Percentiles rank a stretch among this genome's conserved stretches.
Evolutionary conservation across 371 early-diverging fungal species (phyloP).

Genomic region (Mucor plumbeus): DNA sequence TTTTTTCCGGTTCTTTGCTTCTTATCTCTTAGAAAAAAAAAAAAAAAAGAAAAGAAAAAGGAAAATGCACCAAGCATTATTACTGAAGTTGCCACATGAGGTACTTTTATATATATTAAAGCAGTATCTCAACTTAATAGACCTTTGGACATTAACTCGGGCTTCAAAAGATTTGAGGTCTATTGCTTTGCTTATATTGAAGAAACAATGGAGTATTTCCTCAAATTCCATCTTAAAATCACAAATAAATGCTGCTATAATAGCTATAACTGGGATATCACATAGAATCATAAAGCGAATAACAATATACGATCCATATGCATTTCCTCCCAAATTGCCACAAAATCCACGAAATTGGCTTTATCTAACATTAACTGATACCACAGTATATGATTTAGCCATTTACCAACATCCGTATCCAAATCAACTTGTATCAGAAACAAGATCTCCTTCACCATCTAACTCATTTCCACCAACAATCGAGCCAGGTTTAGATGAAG

Average conservation of each 20-base stretch:
- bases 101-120: slow-evolving; percentile 7
- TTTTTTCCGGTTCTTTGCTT: neutral
- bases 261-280: neutral
- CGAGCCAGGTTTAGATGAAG: slow-evolving; percentile 14
- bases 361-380: neutral
- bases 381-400: neutral
- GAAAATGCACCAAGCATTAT: neutral
- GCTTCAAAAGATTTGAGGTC: slow-evolving; percentile 7
- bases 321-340: slow-evolving; percentile 9
- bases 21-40: neutral
- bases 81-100: neutral
- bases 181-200: neutral
- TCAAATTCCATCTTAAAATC: neutral
- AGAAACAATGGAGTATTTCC: neutral
- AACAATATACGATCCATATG: slow-evolving; percentile 13
- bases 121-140: slow-evolving; percentile 1
- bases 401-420: neutral
- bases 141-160: slow-evolving; percentile 12
- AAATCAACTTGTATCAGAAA: neutral
- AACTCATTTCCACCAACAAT: slow-evolving; percentile 11
- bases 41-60: neutral
- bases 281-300: slow-evolving; percentile 12
- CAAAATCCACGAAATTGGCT: slow-evolving; percentile 3
- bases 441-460: neutral
- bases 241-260: slow-evolving; percentile 4